Base-by-base conservation (phyloP, 805 yeast species). In the Cyberlindnera xishuangbannaensis region DNA sequence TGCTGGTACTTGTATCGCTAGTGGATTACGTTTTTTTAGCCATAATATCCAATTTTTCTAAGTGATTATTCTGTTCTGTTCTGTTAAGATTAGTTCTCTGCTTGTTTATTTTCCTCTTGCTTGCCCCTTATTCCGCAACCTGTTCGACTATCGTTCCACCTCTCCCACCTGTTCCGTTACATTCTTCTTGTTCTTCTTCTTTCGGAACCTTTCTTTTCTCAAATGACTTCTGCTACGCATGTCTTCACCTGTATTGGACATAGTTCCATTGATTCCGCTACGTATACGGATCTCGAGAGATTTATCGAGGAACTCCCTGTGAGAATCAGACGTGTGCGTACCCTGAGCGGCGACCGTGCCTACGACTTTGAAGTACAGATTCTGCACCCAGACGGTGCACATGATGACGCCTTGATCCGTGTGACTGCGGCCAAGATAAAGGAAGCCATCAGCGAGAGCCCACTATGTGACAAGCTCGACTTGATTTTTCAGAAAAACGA, bases 401-500 rank as follows among this genome's bases (percentile, higher is more conserved):
- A 48, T 6, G 45, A 51, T 10, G 39, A 41, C 7, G 43, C 30
- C 5, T 35, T 34, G 4, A 45, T 44, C 15, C 46, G 34, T 17
- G 30, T 22, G 1, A 15, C 31, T 3, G 44, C 55, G 10, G 33
- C 28, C 6, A 20, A 32, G 14, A 30, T 40, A 18, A 46, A 27
- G 33, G 36, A 25, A 18, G 38, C 34, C 27, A 40, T 43, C 3
- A 13, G 30, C 4, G 45, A 41, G n/a, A 23, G 28, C n/a, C 39
- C 38, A 29, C 35, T 33, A 25, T 43, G 56, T 12, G 44, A 44
- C 5, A 53, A 50, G 7, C 51, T 67, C 6, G 78, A 73, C 38
- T 36, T 71, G 15, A 49, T 71, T 9, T 55, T 70, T 19, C 78
- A 73, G 44, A 51, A 42, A 23, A 44, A 54, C 19, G 45, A 50